Evolutionary conservation across 1,139 yeast species (phyloP), one percentile per base, ranked within the genome.

Genomic region (Zhuliangozyma blackwelliae): DNA sequence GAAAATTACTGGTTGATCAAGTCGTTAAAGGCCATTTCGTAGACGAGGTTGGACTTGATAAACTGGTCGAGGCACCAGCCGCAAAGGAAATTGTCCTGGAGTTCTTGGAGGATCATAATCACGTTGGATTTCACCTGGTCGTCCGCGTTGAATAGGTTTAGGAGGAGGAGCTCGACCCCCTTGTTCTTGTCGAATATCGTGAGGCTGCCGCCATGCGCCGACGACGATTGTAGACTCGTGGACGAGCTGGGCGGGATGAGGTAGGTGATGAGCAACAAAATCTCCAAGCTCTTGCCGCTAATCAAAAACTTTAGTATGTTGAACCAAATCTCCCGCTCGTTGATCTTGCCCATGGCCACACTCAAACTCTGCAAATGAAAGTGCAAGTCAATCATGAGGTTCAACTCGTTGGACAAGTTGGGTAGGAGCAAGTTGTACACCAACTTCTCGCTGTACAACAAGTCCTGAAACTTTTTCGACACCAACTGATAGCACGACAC

Each of bases 131-230:
- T 70, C 33, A 70, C 58, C 40, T 65, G 69, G 41, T 67, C 63
- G 43, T 69, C 65, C 31, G 45, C 48, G 42, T 64, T 62, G 45
- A 63, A 64, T 25, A 64, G 48, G 35, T 63, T 64, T 20, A 69
- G 46, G 32, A 68, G 51, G 19, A 71, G 48, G 16, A 68, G 51
- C 45, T 72, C 77, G 25, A 72, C 63, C 1, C 75, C 75, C 46
- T 66, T 68, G 44, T 71, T 71, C 45, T 70, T 69, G 45, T 71
- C 76, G 38, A 69, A 69, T 2, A 67, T 66, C 3, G 75, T 67
- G 38, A 68, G 49, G 42, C 57, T 65, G 4, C 75, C 72, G 2
- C 74, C 72, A 44, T 65, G 71, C 10, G 55, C 49, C 6, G 70
- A 57, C 10, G 65, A 58, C 31, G 68, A 58, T 44, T 65, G 73